Percentiles rank a stretch among this genome's conserved stretches.
Conservation (phyloP, 306 rosid species). For the Cucumis hystrix region DNA sequence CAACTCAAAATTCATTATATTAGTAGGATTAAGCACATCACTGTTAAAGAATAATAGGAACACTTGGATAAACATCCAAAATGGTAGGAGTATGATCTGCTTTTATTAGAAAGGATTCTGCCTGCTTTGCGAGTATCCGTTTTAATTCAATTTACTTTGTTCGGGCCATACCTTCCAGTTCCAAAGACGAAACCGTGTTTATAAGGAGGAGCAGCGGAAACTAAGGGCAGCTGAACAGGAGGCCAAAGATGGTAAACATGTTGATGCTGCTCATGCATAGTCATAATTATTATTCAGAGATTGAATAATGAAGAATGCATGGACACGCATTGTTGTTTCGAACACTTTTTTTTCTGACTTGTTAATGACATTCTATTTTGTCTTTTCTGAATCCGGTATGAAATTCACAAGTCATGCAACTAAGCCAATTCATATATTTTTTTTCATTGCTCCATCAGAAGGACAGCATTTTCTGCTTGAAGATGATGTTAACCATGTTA, state of each 20-base stretch:
- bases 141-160: not conserved
- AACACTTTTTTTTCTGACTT: slow-evolving; percentile 14
- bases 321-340: slow-evolving; percentile 12
- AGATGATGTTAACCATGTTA: not conserved
- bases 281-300: slow-evolving; percentile 17
- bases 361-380: slow-evolving; percentile 24
- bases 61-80: not conserved
- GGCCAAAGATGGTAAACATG: slow-evolving; percentile 41
- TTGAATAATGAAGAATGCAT: slow-evolving; percentile 21
- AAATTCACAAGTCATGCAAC: slow-evolving; percentile 36
- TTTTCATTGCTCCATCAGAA: slow-evolving; percentile 2
- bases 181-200: slow-evolving; percentile 82
- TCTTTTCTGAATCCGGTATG: slow-evolving; percentile 12
- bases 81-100: not conserved
- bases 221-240: slow-evolving; percentile 64
- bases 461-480: slow-evolving; percentile 7
- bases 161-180: slow-evolving; percentile 26
- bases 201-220: slow-evolving; percentile 94
- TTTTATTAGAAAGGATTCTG: not conserved
- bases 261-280: slow-evolving; percentile 39
- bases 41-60: too few species aligned
- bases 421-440: slow-evolving; percentile 12
- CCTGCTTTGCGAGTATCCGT: not conserved
- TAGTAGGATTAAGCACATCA: not conserved
- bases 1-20: not conserved